phyloP scores from a whole-genome alignment of 2,329 filamentous ascomycete genomes.

The Nannizziopsis arthrosporioides region DNA sequence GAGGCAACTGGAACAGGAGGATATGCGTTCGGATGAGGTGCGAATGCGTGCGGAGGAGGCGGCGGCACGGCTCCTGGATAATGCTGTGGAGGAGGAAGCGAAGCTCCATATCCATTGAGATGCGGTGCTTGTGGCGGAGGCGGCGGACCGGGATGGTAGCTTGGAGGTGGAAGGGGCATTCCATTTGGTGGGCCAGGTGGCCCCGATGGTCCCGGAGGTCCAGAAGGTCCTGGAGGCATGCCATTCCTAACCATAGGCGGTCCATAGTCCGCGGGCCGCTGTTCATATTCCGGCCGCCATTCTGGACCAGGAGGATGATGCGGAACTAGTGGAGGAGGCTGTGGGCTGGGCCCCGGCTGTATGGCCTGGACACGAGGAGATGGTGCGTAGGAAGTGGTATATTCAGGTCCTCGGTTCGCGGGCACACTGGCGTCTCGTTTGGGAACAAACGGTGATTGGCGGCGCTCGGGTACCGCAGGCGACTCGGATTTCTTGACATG shows the following conservation, averaged over 20 bases:
- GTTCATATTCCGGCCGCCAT: constrained; percentile 29
- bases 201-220: constrained; percentile 18
- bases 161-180: constrained; percentile 23
- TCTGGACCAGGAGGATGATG: constrained; percentile 22
- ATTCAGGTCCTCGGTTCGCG: constrained; percentile 24
- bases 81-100: constrained; percentile 26
- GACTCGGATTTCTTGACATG: constrained; percentile 37
- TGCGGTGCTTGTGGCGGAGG: constrained; percentile 22
- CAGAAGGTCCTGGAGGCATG: constrained; percentile 17
- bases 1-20: background rate
- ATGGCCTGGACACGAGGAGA: constrained; percentile 17
- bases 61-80: constrained; percentile 24
- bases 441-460: constrained; percentile 26
- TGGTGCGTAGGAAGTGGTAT: constrained; percentile 22
- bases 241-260: constrained; percentile 26
- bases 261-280: constrained; percentile 24
- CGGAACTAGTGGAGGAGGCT: constrained; percentile 20
- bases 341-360: constrained; percentile 10
- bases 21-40: constrained; percentile 3
- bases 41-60: constrained; percentile 21
- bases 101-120: constrained; percentile 22
- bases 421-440: constrained; percentile 26
- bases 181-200: background rate
- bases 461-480: constrained; percentile 24
- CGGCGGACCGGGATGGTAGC: constrained; percentile 35